Conservation (phyloP, 176 grass and related monocot species). For the Avena insularis region DNA sequence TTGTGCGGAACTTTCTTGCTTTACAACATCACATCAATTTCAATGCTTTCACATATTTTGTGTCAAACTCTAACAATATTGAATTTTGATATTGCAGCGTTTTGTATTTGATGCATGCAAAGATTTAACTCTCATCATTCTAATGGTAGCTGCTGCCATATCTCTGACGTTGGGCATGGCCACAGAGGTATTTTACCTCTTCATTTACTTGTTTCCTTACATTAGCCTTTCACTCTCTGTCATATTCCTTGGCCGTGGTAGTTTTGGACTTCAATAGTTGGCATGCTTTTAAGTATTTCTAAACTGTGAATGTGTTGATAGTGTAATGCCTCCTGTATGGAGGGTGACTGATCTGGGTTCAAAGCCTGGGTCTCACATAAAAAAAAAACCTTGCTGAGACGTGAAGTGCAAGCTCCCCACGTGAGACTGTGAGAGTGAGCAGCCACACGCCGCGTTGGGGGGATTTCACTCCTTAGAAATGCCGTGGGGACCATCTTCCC, state of each 20-base stretch:
- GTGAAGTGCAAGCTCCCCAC: neutral
- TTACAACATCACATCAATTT: neutral
- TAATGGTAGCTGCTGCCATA: conserved; percentile 88
- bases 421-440: neutral
- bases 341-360: neutral
- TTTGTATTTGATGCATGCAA: conserved; percentile 92
- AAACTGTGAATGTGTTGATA: neutral
- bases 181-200: conserved; percentile 74
- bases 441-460: neutral
- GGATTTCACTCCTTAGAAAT: neutral
- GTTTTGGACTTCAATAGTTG: conserved; percentile 7
- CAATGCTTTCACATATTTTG: conserved; percentile 26
- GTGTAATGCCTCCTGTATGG: neutral
- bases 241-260: neutral
- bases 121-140: conserved; percentile 92
- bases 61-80: conserved; percentile 40
- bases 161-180: conserved; percentile 90
- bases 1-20: conserved; percentile 10
- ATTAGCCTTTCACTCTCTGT: conserved; percentile 13
- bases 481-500: neutral
- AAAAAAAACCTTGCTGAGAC: neutral
- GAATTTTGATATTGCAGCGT: conserved; percentile 63
- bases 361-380: neutral
- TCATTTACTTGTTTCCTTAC: conserved; percentile 32
- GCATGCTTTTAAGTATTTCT: conserved; percentile 25